Percentiles rank a stretch among this genome's conserved stretches.
Conservation (phyloP, 352 stramenopile species). For the Blastocystis sp. region DNA sequence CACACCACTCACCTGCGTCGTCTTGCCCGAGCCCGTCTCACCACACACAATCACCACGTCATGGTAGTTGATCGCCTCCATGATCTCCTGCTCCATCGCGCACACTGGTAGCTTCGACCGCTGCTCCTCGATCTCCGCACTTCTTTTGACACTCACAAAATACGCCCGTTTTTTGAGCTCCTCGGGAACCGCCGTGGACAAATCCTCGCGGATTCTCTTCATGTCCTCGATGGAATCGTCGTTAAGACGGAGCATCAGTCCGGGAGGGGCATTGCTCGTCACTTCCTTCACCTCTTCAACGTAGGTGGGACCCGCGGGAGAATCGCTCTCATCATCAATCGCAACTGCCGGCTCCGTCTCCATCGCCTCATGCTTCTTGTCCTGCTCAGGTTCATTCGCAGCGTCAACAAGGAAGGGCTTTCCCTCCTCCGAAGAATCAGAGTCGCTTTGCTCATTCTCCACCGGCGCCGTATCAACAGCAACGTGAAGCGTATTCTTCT, state of each 20-base stretch:
- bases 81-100: slow-evolving; percentile 97
- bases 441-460: slow-evolving; percentile 16
- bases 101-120: slow-evolving; percentile 93
- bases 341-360: neutral
- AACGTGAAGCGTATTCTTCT: slow-evolving; percentile 41
- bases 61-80: slow-evolving; percentile 89
- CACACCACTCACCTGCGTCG: slow-evolving; percentile 80
- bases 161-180: slow-evolving; percentile 38
- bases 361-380: neutral
- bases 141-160: slow-evolving; percentile 75
- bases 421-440: slow-evolving; percentile 5
- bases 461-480: neutral
- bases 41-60: slow-evolving; percentile 95
- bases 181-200: slow-evolving; percentile 75
- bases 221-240: slow-evolving; percentile 59
- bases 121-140: slow-evolving; percentile 81
- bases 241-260: slow-evolving; percentile 52
- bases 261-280: neutral
- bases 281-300: slow-evolving; percentile 52
- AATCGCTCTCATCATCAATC: slow-evolving; percentile 17
- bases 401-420: neutral
- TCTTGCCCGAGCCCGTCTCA: slow-evolving; percentile 96
- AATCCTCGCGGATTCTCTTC: slow-evolving; percentile 74
- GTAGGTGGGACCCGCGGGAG: slow-evolving; percentile 28
- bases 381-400: neutral